Conservation (phyloP, 495 filamentous ascomycete species). For the Aspergillus campestris region DNA sequence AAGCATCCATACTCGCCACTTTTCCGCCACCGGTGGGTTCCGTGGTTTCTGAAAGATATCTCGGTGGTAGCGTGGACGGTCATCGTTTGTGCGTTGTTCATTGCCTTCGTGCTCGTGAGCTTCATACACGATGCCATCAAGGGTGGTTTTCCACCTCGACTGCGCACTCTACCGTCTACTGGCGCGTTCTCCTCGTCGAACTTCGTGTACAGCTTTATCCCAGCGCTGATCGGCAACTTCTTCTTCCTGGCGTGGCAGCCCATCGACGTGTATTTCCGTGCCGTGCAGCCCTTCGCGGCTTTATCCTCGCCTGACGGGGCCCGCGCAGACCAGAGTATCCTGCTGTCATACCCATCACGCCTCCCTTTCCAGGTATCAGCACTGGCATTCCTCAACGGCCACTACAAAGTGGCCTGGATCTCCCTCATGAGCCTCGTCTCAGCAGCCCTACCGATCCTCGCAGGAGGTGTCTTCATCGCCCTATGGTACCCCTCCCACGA, state of each 20-base stretch:
- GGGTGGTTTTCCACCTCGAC: constrained; percentile 59
- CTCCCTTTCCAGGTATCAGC: constrained; percentile 55
- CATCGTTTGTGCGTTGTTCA: constrained; percentile 53
- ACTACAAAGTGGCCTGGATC: constrained; percentile 64
- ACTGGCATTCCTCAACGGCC: constrained; percentile 52
- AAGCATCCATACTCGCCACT: constrained; percentile 38
- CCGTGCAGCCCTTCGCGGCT: constrained; percentile 65
- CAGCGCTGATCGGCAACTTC: constrained; percentile 63
- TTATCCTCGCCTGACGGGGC: constrained; percentile 52
- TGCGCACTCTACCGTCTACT: constrained; percentile 50
- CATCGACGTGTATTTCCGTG: constrained; percentile 65
- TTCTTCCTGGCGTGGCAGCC: constrained; percentile 71
- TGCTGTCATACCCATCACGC: constrained; percentile 63
- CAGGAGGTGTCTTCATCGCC: constrained; percentile 74
- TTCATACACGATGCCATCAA: constrained; percentile 62
- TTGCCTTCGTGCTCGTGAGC: constrained; percentile 67
- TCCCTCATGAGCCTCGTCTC: constrained; percentile 58
- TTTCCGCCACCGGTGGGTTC: constrained; percentile 58
- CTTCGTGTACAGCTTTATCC: constrained; percentile 82
- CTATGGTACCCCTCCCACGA: constrained; percentile 49
- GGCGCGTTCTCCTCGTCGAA: constrained; percentile 74
- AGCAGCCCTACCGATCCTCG: constrained; percentile 61
- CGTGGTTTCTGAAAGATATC: constrained; percentile 64
- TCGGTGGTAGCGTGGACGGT: constrained; percentile 56
- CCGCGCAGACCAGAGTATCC: constrained; percentile 56